Base-by-base conservation (phyloP, 352 stramenopile genomes). In the Elongisporangium anandrum region DNA sequence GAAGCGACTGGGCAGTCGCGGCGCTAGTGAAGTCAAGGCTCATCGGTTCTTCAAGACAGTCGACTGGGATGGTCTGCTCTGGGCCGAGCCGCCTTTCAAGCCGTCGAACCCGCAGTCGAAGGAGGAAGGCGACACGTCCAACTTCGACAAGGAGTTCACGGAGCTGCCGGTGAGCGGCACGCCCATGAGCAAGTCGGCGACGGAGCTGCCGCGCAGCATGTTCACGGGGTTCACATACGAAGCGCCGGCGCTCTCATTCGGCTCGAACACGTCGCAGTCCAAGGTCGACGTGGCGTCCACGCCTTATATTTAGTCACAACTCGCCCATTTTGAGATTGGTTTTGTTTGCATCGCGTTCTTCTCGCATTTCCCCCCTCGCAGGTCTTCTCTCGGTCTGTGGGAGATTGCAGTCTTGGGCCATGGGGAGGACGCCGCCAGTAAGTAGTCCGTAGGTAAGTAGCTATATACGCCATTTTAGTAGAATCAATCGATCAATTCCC, bases 81-180 rank as follows among this genome's bases (percentile, higher is more conserved):
- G 85, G 83, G 80, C 83, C 21, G 85, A 95, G 52, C 85, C 85
- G n/a, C 85, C 85, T 5, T 95, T 94, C 68, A 92, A 92, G 68
- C 85, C 85, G 60, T 92, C 82, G 23, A 72, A 91, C 55, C 82
- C 82, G 17, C 81, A 92, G 68, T 88, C 85, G 10, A 94, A 94
- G 63, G 85, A 94, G 66, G 79, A 87, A 47, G 85, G 81, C 34
- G 85, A 96, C 61, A 95, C 84, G 55, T 92, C 81, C 51, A 97
- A 97, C 72, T 97, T 97, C 55, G 88, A 97, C 70, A 83, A 77
- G 59, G 84, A 96, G 65, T 97, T 97, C 66, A 97, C 88, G 16
- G 80, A 93, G 59, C 66, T 96, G 62, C 88, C 88, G 1, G 83
- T 95, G 57, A 89, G 70, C 21, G 81, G 81, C 62, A 95, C 83